Evolutionary conservation across 495 filamentous ascomycete species (phyloP).

Genomic region (Apiosordaria backusii): DNA sequence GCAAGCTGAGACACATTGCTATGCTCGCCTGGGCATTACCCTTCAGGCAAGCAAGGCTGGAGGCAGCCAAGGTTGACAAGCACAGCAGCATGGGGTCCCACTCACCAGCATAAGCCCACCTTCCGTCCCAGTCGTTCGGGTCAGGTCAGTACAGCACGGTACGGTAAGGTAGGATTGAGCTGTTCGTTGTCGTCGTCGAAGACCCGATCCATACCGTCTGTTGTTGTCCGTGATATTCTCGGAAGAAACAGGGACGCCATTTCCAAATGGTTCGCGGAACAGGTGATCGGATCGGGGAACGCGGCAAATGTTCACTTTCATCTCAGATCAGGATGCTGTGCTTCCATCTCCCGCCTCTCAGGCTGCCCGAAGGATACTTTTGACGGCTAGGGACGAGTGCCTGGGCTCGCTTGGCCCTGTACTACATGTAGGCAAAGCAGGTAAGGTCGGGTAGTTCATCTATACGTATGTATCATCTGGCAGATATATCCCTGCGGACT

Average conservation of each 20-base stretch:
- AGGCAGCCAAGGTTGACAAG: neutral
- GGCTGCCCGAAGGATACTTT: neutral
- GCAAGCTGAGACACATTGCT: neutral
- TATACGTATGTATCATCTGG: neutral
- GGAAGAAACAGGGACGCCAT: neutral
- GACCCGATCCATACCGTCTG: neutral
- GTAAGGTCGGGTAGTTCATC: neutral
- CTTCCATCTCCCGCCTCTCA: neutral
- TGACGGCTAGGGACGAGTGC: neutral
- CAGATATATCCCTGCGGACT: neutral
- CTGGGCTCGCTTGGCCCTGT: neutral
- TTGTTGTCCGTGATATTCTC: neutral
- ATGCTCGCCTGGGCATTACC: neutral
- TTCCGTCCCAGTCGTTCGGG: neutral
- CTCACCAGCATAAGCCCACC: neutral
- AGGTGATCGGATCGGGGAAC: neutral
- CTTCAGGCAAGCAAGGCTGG: neutral
- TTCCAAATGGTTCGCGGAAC: neutral
- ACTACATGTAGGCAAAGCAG: neutral
- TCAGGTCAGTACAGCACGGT: neutral
- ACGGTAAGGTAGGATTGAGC: neutral
- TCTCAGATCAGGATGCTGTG: neutral
- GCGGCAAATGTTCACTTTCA: neutral
- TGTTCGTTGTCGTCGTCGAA: neutral
- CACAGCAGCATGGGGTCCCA: neutral